Conservation (phyloP, 768 basidiomycete species). For the Termitomyces sp. region DNA sequence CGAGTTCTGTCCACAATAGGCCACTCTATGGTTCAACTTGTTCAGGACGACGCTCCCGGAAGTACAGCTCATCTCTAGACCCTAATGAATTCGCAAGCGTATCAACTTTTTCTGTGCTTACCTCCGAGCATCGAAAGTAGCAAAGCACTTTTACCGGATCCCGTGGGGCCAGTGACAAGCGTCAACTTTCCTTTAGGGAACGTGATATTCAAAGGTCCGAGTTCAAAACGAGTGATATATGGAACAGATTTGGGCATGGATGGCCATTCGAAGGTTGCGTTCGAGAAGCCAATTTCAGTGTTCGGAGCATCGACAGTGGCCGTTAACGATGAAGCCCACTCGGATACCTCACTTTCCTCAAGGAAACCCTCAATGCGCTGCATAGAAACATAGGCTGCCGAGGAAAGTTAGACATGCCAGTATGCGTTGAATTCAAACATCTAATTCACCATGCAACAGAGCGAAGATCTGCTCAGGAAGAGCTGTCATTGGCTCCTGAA, state of each 20-base stretch:
- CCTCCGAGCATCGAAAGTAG: constrained; percentile 68
- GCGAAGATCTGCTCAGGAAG: constrained; percentile 66
- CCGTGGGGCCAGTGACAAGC: constrained; percentile 63
- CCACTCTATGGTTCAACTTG: constrained; percentile 59
- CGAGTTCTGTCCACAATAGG: constrained; percentile 68
- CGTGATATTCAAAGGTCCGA: constrained; percentile 54
- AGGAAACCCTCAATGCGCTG: constrained; percentile 76
- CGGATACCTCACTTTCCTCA: constrained; percentile 71
- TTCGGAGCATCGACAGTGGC: constrained; percentile 17
- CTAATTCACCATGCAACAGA: constrained; percentile 51
- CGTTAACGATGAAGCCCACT: constrained; percentile 72
- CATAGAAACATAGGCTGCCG: constrained; percentile 71
- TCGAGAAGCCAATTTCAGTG: constrained; percentile 47
- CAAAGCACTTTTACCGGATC: constrained; percentile 68
- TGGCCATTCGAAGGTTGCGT: constrained; percentile 62
- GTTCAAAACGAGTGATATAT: constrained; percentile 42
- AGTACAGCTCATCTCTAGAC: constrained; percentile 57
- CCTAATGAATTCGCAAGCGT: neutral
- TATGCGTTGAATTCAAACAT: neutral
- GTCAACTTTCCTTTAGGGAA: constrained; percentile 61
- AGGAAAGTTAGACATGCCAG: constrained; percentile 12
- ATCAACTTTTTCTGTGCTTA: constrained; percentile 22
- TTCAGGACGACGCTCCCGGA: constrained; percentile 53
- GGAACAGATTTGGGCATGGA: constrained; percentile 26
- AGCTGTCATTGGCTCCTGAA: constrained; percentile 66